These are phyloP conservation scores for Fusarium sp. DNA, from an alignment of 2,329 filamentous ascomycete species.

Conservation along the genomic window DNA sequence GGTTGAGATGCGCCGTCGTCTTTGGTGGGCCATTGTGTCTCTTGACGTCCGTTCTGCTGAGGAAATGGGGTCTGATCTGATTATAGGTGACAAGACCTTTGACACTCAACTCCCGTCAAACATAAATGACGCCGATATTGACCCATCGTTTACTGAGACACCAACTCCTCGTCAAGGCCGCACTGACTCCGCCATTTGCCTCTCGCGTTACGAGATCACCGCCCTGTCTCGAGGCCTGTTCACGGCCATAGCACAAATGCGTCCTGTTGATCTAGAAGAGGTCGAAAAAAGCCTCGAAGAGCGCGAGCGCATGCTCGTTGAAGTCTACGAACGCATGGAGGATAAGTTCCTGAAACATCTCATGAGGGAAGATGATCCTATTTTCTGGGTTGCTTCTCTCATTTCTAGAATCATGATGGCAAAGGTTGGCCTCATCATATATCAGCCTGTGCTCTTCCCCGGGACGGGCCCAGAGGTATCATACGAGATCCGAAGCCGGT, in stretches of 20 bases:
- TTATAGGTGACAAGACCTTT: conserved; percentile 24
- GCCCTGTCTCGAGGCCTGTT: conserved; percentile 28
- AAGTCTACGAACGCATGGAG: conserved; percentile 34
- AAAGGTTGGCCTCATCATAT: conserved; percentile 30
- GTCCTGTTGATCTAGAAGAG: conserved; percentile 21
- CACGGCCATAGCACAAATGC: conserved; percentile 23
- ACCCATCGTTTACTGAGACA: conserved; percentile 22
- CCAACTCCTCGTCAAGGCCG: conserved; percentile 28
- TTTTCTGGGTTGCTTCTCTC: conserved; percentile 33
- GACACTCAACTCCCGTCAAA: conserved; percentile 33
- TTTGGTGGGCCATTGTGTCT: conserved; percentile 32
- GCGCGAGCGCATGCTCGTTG: conserved; percentile 30
- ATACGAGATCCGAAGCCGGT: conserved; percentile 20
- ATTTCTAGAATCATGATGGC: conserved; percentile 31
- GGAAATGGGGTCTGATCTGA: conserved; percentile 33
- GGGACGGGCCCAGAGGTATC: conserved; percentile 27
- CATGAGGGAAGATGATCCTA: conserved; percentile 24
- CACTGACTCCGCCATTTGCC: conserved; percentile 28
- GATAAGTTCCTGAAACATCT: conserved; percentile 30
- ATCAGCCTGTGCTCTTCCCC: conserved; percentile 31
- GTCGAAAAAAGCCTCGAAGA: conserved; percentile 32
- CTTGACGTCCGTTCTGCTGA: conserved; percentile 33
- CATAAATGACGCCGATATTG: conserved; percentile 34
- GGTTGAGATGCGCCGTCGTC: conserved; percentile 37
- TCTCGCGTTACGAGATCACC: conserved; percentile 25